A percentile compares a stretch with the other conserved stretches of the same genome.
phyloP scores from a whole-genome alignment of 345 rosid genomes.

The Citrus medica region DNA sequence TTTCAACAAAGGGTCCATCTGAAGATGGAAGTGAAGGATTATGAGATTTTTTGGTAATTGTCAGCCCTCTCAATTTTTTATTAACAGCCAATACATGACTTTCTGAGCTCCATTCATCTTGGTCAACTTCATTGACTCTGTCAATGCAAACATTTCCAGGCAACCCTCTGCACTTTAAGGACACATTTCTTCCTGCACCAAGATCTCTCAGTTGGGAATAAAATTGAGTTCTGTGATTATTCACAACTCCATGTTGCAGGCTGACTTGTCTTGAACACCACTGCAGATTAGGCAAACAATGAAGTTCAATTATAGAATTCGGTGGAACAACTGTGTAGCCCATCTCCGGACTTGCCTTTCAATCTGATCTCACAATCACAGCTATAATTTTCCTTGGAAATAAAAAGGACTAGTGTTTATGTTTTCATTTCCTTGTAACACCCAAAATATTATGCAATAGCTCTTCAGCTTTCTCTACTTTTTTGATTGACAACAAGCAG shows the following conservation, averaged over 20 bases:
- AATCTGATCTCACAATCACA: neutral
- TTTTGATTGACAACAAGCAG: neutral
- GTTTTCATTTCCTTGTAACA: neutral
- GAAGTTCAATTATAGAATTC: constrained; percentile 33
- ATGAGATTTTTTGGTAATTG: constrained; percentile 18
- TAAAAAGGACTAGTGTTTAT: neutral
- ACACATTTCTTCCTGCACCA: constrained; percentile 15
- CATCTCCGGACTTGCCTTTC: constrained; percentile 35
- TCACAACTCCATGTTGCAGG: constrained; percentile 12
- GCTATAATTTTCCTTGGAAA: neutral
- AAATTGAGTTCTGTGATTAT: constrained; percentile 7
- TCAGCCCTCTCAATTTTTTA: constrained; percentile 27
- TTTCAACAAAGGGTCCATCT: constrained; percentile 51
- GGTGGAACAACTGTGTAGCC: constrained; percentile 28
- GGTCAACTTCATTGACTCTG: constrained; percentile 34
- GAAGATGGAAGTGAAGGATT: constrained; percentile 16
- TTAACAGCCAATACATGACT: constrained; percentile 15
- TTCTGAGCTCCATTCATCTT: constrained; percentile 37
- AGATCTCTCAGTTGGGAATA: constrained; percentile 24
- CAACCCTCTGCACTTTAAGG: constrained; percentile 30
- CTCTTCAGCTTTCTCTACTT: neutral
- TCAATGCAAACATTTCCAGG: constrained; percentile 37
- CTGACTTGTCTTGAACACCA: constrained; percentile 21
- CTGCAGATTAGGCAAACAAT: constrained; percentile 22
- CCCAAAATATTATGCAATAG: neutral